Evolutionary conservation across 257 asterid species (phyloP), one percentile per base, ranked within the genome.

Genomic region (Ilex aquifolium): DNA sequence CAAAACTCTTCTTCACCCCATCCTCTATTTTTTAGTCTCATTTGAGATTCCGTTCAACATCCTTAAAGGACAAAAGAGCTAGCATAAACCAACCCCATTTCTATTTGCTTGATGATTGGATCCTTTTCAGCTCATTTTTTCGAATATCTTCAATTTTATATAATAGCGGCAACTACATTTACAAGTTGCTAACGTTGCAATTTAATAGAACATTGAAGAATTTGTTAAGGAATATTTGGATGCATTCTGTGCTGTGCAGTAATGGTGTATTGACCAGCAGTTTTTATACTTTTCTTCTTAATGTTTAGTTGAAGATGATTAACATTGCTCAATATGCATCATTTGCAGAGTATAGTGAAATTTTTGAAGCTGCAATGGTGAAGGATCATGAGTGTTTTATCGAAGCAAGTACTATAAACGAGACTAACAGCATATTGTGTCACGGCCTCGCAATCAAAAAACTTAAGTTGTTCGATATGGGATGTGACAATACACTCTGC

Each of bases 1-100:
- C 27, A 80, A 63, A 76, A 59, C 30, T 12, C 55, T 57, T 56
- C 59, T 82, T 71, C 74, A 57, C 63, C 70, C 76, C 83, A 76
- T 71, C 56, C 56, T 50, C 61, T 66, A 7, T 53, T 53, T 49
- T 68, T 60, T 77, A 61, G 79, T 68, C 62, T 74, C 17, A 54
- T 66, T 71, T 63, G 27, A 81, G 83, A 85, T 85, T 83, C 93
- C 85, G 54, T 71, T 79, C 64, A 60, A 72, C 69, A 69, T 82
- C 75, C 82, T 75, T 61, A 76, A 64, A 76, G 81, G 91, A 79
- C 85, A 77, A 76, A 71, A 60, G 70, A 65, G 64, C 72, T 60
- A 64, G 75, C 74, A 72, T 30, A 66, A 75, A 65, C 81, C 86
- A 72, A 79, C 68, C 81, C 84, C 83, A 74, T 71, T 54, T 69